Evolutionary conservation across 73 alveolate genomes (phyloP), one percentile per base, ranked within the genome.

Genomic region (Paramecium primaurelia): DNA sequence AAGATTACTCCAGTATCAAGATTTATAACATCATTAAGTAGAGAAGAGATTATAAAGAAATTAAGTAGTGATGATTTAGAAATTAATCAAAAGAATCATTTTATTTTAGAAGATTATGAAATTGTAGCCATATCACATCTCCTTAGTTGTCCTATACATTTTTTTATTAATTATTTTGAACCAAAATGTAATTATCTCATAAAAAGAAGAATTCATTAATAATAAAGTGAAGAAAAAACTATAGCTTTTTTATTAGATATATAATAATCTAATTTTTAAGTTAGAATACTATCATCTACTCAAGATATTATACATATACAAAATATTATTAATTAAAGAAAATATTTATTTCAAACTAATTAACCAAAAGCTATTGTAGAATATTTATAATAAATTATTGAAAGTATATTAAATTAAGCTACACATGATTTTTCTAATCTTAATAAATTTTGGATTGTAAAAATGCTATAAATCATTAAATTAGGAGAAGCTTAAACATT

Each of bases 51-150:
- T 3, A 80, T 80, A 4, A 49, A 80, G 38, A 7, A 42, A 80
- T 47, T 80, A 14, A 80, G 36, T 47, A 80, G 30, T 73, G 87
- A 80, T 14, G 77, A 28, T 12, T 14, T 40, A 12, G 28, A 22
- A 44, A 47, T 42, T 11, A 49, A 80, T 32, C 16, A 14, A 44
- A 44, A 40, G 6, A 80, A 80, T 80, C 77, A 45, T 45, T 80
- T 80, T 42, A 44, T 80, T 14, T 42, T 80, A 12, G 91, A 80
- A 22, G 91, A 80, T 45, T 45, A 45, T 80, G 91, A 80, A 44
- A 26, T 80, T 0, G 49, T 80, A 11, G 91, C 91, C 73, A 45
- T 80, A 20, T 80, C 91, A 5, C 91, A 80, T 80, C n/a, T 80
- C 0, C 14, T 80, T 22, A 44, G 73, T 18, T 26, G 49, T 25